Percentiles rank a stretch among this genome's conserved stretches.
Evolutionary conservation across 805 yeast genomes (phyloP).

Genomic region (Candida boidinii): DNA sequence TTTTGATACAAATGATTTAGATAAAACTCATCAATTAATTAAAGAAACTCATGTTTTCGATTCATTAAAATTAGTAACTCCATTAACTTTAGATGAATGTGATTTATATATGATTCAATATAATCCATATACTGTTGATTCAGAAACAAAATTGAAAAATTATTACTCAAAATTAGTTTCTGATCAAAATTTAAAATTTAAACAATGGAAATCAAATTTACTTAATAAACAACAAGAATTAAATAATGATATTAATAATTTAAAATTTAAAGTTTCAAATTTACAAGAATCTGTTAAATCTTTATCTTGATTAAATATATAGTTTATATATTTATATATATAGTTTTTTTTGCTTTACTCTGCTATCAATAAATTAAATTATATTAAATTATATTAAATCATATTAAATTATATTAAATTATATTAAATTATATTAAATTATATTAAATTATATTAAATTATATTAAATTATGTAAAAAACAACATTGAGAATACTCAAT

Average conservation of each 20-base stretch:
- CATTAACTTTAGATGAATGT: conserved; percentile 26
- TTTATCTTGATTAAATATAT: not conserved
- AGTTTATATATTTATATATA: not conserved
- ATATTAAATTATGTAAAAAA: no score
- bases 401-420: no score
- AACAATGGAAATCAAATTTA: conserved; percentile 53
- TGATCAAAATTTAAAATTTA: conserved; percentile 47
- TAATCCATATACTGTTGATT: conserved; percentile 38
- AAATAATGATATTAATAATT: conserved; percentile 43
- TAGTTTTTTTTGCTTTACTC: no score
- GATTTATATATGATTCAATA: conserved; percentile 31
- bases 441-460: no score
- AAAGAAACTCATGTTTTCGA: no score
- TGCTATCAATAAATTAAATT: no score
- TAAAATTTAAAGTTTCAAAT: conserved; percentile 27
- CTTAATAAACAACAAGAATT: conserved; percentile 45
- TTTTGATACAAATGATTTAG: no score
- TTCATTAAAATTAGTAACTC: conserved; percentile 29
- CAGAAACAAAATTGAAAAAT: conserved; percentile 33
- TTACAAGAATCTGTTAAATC: conserved; percentile 25
- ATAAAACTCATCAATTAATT: no score
- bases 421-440: no score
- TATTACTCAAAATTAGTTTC: conserved; percentile 34
- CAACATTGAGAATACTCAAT: no score
- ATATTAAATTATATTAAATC: no score